Base-by-base conservation (phyloP, 345 rosid species). In the Eucalyptus dawsonii region DNA sequence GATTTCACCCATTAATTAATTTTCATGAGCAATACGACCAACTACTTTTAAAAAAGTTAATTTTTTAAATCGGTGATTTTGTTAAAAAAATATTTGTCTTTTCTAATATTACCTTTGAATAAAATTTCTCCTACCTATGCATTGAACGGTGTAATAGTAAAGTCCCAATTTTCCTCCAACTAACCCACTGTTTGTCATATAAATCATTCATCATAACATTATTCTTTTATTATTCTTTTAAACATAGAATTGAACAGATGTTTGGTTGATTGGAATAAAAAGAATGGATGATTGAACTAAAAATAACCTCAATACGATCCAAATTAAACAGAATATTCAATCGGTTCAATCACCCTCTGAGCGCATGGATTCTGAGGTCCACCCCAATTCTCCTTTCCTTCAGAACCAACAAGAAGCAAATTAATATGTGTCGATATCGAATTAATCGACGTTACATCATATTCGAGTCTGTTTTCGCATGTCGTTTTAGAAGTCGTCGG, bases 161-260 rank as follows among this genome's bases (percentile, higher is more conserved):
- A 56, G 29, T 56, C 3, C 6, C 13, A 24, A 10, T 56, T 56
- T 24, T 56, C 29, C 29, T 56, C 1, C 1, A 3, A 24, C 3
- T 24, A 24, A 56, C 1, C 0, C 5, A 0, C 2, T 53, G 4
- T n/a, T n/a, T n/a, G n/a, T n/a, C n/a, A n/a, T n/a, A n/a, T n/a
- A n/a, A n/a, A n/a, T n/a, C n/a, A n/a, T n/a, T n/a, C n/a, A n/a
- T n/a, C n/a, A n/a, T n/a, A n/a, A n/a, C n/a, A n/a, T n/a, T n/a
- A n/a, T 31, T 31, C 22, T 31, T 22, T 34, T 34, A 17, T 37
- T 17, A 3, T 69, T 1, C 9, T 8, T 69, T 37, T 1, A 2
- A 1, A 34, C 13, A 3, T 2, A 37, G 2, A 69, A 69, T 31
- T 34, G 12, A 69, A 69, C 2, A 3, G 13, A 17, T 37, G 13